Evolutionary conservation across 306 rosid species (phyloP).

Genomic region (Malus domestica): ASM211411v1 NC_041805.1:7030001-7030500

Average conservation of each 20-base stretch:
- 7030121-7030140: constrained; percentile 75
- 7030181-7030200: too few relatives aligned
- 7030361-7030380: constrained; percentile 36
- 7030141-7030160: constrained; percentile 68
- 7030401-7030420: constrained; percentile 58
- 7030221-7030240: neutral
- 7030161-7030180: constrained; percentile 53
- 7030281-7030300: constrained; percentile 48
- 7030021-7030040: constrained; percentile 62
- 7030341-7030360: constrained; percentile 50
- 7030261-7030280: neutral
- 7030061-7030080: constrained; percentile 79
- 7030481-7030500: constrained; percentile 71
- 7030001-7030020: constrained; percentile 90
- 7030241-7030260: neutral
- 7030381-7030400: constrained; percentile 51
- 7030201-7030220: neutral
- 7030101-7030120: constrained; percentile 75
- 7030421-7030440: constrained; percentile 63
- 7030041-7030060: constrained; percentile 48
- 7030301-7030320: constrained; percentile 63
- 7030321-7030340: constrained; percentile 55
- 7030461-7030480: constrained; percentile 71
- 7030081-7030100: constrained; percentile 76
- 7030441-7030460: constrained; percentile 75